These are phyloP conservation scores for Xylaria castorea DNA, from an alignment of 495 filamentous ascomycete genomes.

Conservation along the genomic window DNA sequence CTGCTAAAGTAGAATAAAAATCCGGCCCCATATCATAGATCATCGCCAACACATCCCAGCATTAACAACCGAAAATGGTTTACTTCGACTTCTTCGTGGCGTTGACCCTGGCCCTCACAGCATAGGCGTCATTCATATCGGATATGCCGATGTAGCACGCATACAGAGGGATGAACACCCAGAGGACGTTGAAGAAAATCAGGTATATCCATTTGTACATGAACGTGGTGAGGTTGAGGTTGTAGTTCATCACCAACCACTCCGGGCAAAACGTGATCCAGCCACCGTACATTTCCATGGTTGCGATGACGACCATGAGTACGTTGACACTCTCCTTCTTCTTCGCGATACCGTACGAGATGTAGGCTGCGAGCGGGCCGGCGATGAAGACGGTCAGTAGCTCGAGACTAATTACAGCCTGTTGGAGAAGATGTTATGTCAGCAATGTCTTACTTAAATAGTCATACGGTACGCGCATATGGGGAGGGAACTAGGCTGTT, in stretches of 20 bases:
- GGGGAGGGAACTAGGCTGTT: not conserved
- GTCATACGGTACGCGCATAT: not conserved
- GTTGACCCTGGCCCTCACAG: conserved; percentile 23
- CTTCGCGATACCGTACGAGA: conserved; percentile 69
- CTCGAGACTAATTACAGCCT: conserved; percentile 80
- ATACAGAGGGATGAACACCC: conserved; percentile 84
- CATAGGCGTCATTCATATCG: conserved; percentile 66
- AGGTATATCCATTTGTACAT: conserved; percentile 92
- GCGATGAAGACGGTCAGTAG: conserved; percentile 82
- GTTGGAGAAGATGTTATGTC: conserved; percentile 8
- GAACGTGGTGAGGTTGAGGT: conserved; percentile 79
- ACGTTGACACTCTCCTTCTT: conserved; percentile 70
- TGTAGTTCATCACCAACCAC: conserved; percentile 80
- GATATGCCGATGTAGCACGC: conserved; percentile 70
- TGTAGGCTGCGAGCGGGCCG: conserved; percentile 72
- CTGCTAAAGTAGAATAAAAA: not conserved
- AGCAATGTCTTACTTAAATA: conserved; percentile 10
- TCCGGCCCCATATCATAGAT: not conserved
- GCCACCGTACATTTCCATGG: conserved; percentile 91
- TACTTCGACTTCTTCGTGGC: conserved; percentile 23
- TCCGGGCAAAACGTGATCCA: conserved; percentile 98
- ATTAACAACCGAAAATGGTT: not conserved
- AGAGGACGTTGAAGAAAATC: conserved; percentile 89
- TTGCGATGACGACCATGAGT: conserved; percentile 78
- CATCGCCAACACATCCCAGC: not conserved